Evolutionary conservation across 371 early-diverging fungal species (phyloP), one percentile per base, ranked within the genome.

Genomic region (Mortierella sp.): DNA sequence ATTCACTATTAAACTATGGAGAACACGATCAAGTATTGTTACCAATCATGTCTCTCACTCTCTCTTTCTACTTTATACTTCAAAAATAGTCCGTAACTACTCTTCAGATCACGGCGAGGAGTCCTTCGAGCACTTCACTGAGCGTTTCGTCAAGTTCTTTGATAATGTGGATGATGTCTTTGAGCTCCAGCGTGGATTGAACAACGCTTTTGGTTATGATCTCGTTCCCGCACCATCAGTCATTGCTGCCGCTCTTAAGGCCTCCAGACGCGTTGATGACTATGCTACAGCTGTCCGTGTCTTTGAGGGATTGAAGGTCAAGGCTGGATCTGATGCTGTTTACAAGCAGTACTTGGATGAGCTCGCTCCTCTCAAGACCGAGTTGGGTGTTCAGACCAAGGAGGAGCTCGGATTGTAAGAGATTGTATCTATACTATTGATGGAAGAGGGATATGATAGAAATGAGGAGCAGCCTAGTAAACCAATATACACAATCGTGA

Each of bases 181-280:
- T 84, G 99, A 98, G 89, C 91, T 98, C 66, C 97, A 97, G 90
- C 93, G 97, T 80, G 97, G 98, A 66, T 91, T 98, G 83, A 97
- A 97, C 94, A 97, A 97, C 87, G 94, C 95, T 84, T 98, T 98
- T 83, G 94, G 96, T 66, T 96, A 97, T 85, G 97, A 98, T 90
- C 91, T 97, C 84, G 97, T 97, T n/a, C 98, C 98, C 64, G 88
- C 96, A 47, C 90, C 95, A 76, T 90, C 93, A 63, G 95, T 97
- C 54, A 89, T 96, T 79, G 94, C 91, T 74, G 94, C 97, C 64
- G 97, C 97, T 49, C 87, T 97, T 55, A 75, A 75, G 70, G 76
- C 76, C 18, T 59, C 95, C 83, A 94, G 99, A 70, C 94, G 97
- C 75, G 93, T 97, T 69, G 94, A 97, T 89, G 93, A 96, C 76